Base-by-base conservation (phyloP, 306 rosid genomes). In the Citrullus mucosospermus region DNA sequence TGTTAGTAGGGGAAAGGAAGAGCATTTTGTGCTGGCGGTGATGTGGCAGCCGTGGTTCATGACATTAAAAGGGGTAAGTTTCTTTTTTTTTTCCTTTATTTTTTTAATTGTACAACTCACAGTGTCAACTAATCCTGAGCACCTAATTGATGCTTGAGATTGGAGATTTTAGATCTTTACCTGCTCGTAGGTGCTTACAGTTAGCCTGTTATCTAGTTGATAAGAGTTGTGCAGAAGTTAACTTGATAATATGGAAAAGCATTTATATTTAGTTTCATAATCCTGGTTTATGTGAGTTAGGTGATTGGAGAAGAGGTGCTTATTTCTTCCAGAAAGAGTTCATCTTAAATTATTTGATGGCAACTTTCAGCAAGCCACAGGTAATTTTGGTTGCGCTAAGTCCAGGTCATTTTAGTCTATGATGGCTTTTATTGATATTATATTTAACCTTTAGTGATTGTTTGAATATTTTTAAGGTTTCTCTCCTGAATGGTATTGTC, bases 21-120 rank as follows among this genome's bases (percentile, higher is more conserved):
- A 80, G 96, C 98, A 62, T 95, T 92, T 82, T 95, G 97, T 86
- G 97, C 98, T 57, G 98, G 98, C 58, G 98, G 97, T 76, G 98
- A 95, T 84, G 97, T 95, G 67, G 85, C 92, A 8, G 77, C 92
- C 1, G 93, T 91, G 67, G 96, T 70, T 89, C 89, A 36, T 73
- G 82, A 85, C 67, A 78, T 70, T 17, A 83, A 10, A 28, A 68
- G 38, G 86, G 87, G 98, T 84, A 79, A 79, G 71, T 28, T 73
- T 80, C 50, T 80, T 67, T 65, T 78, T 53, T 25, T 25, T 25
- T 25, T 1, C 28, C 28, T 25, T 25, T 25, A 25, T 25, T 25
- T 25, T 1, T 25, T 25, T 25, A 25, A 57, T 20, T 73, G 60
- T 22, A 44, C 25, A 72, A 50, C 59, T 50, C 41, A 70, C 54